These are phyloP conservation scores for Saccharum spontaneum DNA, from an alignment of 176 grass and related monocot genomes.

Conservation along the genomic window DNA sequence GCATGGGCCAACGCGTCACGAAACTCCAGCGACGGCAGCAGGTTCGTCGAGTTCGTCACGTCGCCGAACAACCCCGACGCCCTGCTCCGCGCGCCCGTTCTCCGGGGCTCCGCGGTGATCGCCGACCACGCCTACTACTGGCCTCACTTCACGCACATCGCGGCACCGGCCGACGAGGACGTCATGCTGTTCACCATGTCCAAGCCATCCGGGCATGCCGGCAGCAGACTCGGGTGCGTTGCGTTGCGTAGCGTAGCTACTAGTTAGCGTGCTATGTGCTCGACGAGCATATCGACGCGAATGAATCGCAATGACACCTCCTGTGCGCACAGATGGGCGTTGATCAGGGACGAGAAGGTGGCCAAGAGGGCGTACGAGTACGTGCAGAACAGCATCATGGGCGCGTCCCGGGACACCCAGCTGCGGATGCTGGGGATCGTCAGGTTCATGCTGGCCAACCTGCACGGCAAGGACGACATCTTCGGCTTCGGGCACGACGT, in stretches of 20 bases:
- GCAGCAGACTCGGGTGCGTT: conserved; percentile 67
- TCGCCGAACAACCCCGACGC: conserved; percentile 79
- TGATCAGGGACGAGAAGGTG: conserved; percentile 65
- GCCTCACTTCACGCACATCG: conserved; percentile 71
- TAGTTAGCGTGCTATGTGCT: not conserved
- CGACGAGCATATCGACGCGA: too few species aligned
- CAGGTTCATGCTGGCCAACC: conserved; percentile 34
- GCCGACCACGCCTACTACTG: conserved; percentile 83
- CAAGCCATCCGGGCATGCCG: conserved; percentile 67
- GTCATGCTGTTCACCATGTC: conserved; percentile 75
- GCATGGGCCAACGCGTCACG: conserved; percentile 40
- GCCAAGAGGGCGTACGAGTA: conserved; percentile 45
- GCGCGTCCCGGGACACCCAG: too few species aligned
- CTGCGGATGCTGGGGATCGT: too few species aligned
- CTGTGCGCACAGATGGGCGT: conserved; percentile 55
- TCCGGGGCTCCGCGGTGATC: conserved; percentile 48
- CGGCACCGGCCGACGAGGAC: conserved; percentile 55
- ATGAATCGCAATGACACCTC: not conserved
- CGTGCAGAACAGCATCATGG: conserved; percentile 19
- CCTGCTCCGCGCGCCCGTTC: conserved; percentile 31
- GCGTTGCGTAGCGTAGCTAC: too few species aligned
- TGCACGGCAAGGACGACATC: conserved; percentile 53
- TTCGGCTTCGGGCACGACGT: conserved; percentile 61
- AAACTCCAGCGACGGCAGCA: not conserved
- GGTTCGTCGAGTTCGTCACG: conserved; percentile 71